Evolutionary conservation across 148 eudicot species (phyloP), one percentile per base, ranked within the genome.

Genomic region (Hydrangea macrophylla): DNA sequence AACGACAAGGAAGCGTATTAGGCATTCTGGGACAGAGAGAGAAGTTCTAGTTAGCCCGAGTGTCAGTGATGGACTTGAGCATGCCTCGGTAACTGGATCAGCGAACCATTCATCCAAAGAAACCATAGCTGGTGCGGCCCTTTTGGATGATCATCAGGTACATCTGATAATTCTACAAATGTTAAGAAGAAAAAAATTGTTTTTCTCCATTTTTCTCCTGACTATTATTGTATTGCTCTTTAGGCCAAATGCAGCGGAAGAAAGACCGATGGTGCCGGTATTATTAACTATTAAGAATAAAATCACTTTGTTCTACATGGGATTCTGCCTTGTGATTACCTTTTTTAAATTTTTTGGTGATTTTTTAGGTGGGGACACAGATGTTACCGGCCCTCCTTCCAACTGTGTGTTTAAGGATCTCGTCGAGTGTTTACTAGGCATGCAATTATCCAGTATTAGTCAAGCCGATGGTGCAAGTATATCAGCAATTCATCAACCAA

Each of bases 221-320:
- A 76, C 72, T 32, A 70, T 33, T 60, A n/a, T 64, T 9, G 8
- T 58, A 26, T 58, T 11, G n/a, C 62, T 27, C 2, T 84, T 67
- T 86, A 89, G 98, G 83, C 88, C 35, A 79, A 67, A n/a, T 88
- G 93, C 78, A 84, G 88, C 71, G 73, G 70, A 75, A 68, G 76
- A 66, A 77, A 55, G 67, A 58, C 72, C 33, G 73, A 70, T 24
- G 60, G 28, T 76, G 74, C 88, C 84, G 96, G 98, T 92, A 31
- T 18, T n/a, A n/a, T n/a, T n/a, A n/a, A n/a, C 59, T 75, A 55
- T 61, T 35, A 60, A 54, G 67, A 65, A 59, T 40, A 15, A 39
- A 60, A 58, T 32, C 51, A 23, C 45, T 62, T 9, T 58, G 2
- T 44, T 56, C 45, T 58, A 70, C 55, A 72, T 12, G 53, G 55